Base-by-base conservation (phyloP, 352 stramenopile species). In the Globisporangium irregulare region DNA sequence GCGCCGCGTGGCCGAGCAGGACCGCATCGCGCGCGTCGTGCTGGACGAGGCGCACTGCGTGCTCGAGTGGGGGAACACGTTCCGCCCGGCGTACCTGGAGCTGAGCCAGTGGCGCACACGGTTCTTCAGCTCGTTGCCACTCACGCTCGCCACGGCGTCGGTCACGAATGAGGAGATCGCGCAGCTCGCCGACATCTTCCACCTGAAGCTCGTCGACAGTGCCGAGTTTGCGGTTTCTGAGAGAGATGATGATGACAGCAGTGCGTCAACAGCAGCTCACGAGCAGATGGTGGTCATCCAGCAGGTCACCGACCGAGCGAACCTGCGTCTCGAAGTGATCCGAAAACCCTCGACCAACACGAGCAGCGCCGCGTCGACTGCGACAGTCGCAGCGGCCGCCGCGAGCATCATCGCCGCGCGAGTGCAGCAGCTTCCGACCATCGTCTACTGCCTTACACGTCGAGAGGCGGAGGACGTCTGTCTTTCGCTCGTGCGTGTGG, bases 11-110 rank as follows among this genome's bases (percentile, higher is more conserved):
- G 63, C 43, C 8, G 65, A 69, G 2, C 63, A 75, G 15, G 20
- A 59, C 1, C 70, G 62, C 22, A 62, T 95, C 24, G 77, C 53
- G 15, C 81, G 85, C 14, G 67, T 95, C 55, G 87, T 95, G 32
- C 53, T 93, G 58, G 87, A 95, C 60, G 87, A 95, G 70, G 85
- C 85, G 6, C 87, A 95, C 57, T 93, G 87, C 62, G 73, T 95
- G 0, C 62, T 93, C 29, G 85, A 95, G 70, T 95, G 87, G 87
- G 85, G 85, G 3, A 90, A 85, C 68, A 76, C 81, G 15, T 95
- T 95, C 62, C 81, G 85, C 3, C 86, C 87, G 7, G 76, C 74
- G 59, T 95, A 93, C 64, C 56, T 95, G 46, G 71, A 89, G 65
- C 62, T 95, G 3, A 76, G 81, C 34, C 81, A 76, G 8, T 93